Conservation (phyloP, 495 filamentous ascomycete genomes). For the Parathielavia hyrcaniae region DNA sequence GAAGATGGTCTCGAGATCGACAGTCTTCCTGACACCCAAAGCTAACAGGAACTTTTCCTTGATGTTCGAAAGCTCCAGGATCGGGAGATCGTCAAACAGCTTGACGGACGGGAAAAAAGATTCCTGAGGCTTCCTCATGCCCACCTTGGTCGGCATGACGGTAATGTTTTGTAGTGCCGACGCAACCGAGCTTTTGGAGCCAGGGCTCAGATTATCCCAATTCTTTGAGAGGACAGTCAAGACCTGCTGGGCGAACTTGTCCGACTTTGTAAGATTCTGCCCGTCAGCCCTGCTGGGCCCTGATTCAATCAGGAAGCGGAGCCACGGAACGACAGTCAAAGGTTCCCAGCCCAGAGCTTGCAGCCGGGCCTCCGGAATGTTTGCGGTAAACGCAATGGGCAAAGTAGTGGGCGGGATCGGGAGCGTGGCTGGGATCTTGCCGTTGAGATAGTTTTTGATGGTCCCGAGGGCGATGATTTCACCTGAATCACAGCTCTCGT, state of each 20-base stretch:
- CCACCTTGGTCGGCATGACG: conserved; percentile 83
- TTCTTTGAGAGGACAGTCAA: conserved; percentile 74
- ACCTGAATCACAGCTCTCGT: conserved; percentile 53
- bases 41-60: conserved; percentile 84
- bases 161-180: conserved; percentile 57
- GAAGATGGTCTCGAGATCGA: conserved; percentile 91
- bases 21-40: conserved; percentile 77
- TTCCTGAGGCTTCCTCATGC: conserved; percentile 80
- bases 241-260: conserved; percentile 73
- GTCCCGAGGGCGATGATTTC: conserved; percentile 68
- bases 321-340: conserved; percentile 74
- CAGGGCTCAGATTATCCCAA: conserved; percentile 68
- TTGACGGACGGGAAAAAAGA: conserved; percentile 91
- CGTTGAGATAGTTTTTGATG: conserved; percentile 67
- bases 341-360: conserved; percentile 78
- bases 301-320: conserved; percentile 66
- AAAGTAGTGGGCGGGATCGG: conserved; percentile 78
- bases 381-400: conserved; percentile 65
- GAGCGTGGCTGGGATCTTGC: conserved; percentile 70
- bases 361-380: conserved; percentile 54
- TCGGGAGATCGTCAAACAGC: conserved; percentile 87
- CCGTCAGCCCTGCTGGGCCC: conserved; percentile 37
- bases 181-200: conserved; percentile 59
- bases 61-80: conserved; percentile 62
- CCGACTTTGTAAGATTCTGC: conserved; percentile 56